Evolutionary conservation across 2,329 filamentous ascomycete genomes (phyloP).

Genomic region (Fusarium gaditjirri): DNA sequence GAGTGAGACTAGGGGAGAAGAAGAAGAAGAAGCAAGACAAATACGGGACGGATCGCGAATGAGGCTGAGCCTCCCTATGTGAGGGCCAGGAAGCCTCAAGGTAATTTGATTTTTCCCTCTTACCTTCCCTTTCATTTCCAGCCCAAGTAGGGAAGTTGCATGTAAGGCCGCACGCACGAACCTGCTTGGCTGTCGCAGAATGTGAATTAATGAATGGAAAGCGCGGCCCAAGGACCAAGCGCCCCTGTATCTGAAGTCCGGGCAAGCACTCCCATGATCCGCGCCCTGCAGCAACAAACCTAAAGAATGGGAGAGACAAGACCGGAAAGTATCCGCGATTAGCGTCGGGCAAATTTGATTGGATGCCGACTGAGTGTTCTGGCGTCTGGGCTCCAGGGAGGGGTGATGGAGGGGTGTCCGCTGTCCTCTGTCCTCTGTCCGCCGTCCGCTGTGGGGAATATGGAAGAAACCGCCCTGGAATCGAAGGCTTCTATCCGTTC

Average conservation of each 20-base stretch:
- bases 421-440: conserved; percentile 22
- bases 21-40: background rate
- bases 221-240: conserved; percentile 30
- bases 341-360: conserved; percentile 21
- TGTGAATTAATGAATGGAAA: conserved; percentile 40
- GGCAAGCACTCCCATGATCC: conserved; percentile 30
- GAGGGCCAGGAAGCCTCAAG: conserved; percentile 12
- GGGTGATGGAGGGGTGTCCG: background rate
- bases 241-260: conserved; percentile 28
- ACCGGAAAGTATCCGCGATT: conserved; percentile 22
- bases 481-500: background rate
- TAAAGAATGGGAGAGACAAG: background rate
- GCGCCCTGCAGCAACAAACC: conserved; percentile 20
- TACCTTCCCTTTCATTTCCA: conserved; percentile 21
- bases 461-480: conserved; percentile 20
- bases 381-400: conserved; percentile 20
- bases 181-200: conserved; percentile 32
- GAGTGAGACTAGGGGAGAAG: background rate
- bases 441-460: conserved; percentile 26
- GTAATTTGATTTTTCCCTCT: conserved; percentile 3
- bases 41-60: conserved; percentile 31
- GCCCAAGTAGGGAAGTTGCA: conserved; percentile 31
- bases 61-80: conserved; percentile 21
- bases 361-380: conserved; percentile 27
- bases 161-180: conserved; percentile 28